Evolutionary conservation across 306 rosid species (phyloP).

Genomic region (Malus orientalis): DNA sequence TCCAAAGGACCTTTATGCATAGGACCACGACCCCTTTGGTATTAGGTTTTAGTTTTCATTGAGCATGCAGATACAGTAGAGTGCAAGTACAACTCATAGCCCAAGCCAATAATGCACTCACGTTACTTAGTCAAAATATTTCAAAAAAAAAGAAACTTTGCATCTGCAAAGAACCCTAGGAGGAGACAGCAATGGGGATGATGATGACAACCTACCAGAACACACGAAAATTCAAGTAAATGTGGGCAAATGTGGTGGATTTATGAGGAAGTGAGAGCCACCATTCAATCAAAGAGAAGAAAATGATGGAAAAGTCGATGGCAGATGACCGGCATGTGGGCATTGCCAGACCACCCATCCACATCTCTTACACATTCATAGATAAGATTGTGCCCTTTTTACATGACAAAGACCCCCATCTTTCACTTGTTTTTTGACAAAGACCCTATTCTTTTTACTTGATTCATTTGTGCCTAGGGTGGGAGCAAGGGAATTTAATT

Average conservation of each 20-base stretch:
- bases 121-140: slow-evolving; percentile 11
- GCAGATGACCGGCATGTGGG: slow-evolving; percentile 29
- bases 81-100: not conserved
- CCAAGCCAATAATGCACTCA: slow-evolving; percentile 20
- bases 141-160: not conserved
- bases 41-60: not conserved
- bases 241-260: not conserved
- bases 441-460: not conserved
- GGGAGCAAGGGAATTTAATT: slow-evolving; percentile 7
- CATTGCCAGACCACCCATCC: slow-evolving; percentile 35
- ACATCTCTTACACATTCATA: slow-evolving; percentile 19
- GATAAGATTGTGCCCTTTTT: slow-evolving; percentile 35
- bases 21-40: not conserved
- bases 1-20: not conserved
- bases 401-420: slow-evolving; percentile 36
- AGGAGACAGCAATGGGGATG: slow-evolving; percentile 19
- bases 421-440: not conserved
- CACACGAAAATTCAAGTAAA: not conserved
- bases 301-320: not conserved
- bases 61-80: not conserved
- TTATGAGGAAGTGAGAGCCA: not conserved
- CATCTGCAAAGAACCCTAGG: slow-evolving; percentile 14
- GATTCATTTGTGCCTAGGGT: not conserved
- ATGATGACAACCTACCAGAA: slow-evolving; percentile 8
- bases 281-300: not conserved